Percentiles rank a stretch among this genome's conserved stretches.
Conservation (phyloP, 2,329 filamentous ascomycete genomes). For the Colletotrichum sidae region DNA sequence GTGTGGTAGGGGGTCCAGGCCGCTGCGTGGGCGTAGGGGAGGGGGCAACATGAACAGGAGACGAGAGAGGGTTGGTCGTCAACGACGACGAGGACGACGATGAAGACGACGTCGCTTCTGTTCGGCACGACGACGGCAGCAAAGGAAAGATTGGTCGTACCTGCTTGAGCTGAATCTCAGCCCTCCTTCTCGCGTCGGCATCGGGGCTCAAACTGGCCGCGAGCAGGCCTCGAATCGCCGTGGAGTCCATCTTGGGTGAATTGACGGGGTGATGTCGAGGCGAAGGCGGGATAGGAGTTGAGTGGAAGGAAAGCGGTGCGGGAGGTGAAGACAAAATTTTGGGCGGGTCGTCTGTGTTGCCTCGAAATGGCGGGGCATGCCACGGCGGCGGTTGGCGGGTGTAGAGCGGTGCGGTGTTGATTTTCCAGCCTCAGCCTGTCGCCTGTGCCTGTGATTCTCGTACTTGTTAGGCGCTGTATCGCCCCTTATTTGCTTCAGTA, state of each 20-base stretch:
- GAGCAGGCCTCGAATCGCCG: constrained; percentile 80
- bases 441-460: background rate
- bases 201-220: constrained; percentile 80
- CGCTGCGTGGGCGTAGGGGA: constrained; percentile 32
- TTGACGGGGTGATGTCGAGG: constrained; percentile 38
- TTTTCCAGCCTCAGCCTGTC: no score
- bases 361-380: constrained; percentile 39
- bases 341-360: constrained; percentile 38
- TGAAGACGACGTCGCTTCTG: constrained; percentile 17
- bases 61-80: constrained; percentile 1
- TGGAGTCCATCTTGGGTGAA: constrained; percentile 73
- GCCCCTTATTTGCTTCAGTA: no score
- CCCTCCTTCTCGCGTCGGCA: constrained; percentile 79
- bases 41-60: constrained; percentile 8
- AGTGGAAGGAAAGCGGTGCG: constrained; percentile 38
- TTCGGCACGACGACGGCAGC: constrained; percentile 1
- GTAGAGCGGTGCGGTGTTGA: no score
- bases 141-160: constrained; percentile 60
- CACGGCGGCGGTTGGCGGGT: constrained; percentile 29
- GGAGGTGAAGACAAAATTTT: constrained; percentile 40
- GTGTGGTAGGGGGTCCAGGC: constrained; percentile 30
- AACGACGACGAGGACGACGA: constrained; percentile 9
- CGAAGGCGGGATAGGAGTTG: constrained; percentile 38
- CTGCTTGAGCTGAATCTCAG: constrained; percentile 85
- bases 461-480: no score